Percentiles rank a stretch among this genome's conserved stretches.
phyloP scores from a whole-genome alignment of 1,139 yeast genomes.

The Kurtzmaniella quercitrusa region DNA sequence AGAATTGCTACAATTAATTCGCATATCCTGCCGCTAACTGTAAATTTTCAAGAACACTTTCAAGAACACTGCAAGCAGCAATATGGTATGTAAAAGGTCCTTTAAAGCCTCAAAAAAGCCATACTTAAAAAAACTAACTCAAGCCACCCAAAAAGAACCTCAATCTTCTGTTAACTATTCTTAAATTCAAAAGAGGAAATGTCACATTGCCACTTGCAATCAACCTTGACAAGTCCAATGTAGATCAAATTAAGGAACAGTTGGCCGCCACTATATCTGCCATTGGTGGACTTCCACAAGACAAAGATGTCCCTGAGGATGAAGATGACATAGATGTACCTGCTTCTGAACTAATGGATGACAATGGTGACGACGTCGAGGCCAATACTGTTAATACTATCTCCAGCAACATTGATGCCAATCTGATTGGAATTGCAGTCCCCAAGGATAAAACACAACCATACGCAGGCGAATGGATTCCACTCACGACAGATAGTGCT shows the following conservation, averaged over 20 bases:
- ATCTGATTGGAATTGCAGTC: slow-evolving; percentile 30
- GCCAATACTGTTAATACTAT: slow-evolving; percentile 14
- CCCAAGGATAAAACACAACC: slow-evolving; percentile 40
- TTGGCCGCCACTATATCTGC: slow-evolving; percentile 37
- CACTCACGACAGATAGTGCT: slow-evolving; percentile 21
- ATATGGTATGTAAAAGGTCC: too few species aligned
- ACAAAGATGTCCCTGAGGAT: slow-evolving; percentile 13
- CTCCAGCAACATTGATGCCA: not conserved
- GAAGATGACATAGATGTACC: slow-evolving; percentile 25
- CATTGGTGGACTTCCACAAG: slow-evolving; percentile 43
- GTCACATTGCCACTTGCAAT: slow-evolving; percentile 43
- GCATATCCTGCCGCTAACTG: too few species aligned
- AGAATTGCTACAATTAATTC: too few species aligned
- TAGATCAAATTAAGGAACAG: slow-evolving; percentile 14
- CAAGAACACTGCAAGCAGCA: too few species aligned
- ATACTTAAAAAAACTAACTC: too few species aligned
- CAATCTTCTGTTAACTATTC: slow-evolving; percentile 20
- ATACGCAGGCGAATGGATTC: slow-evolving; percentile 39
- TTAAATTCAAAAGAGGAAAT: slow-evolving; percentile 42
- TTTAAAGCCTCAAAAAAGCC: too few species aligned
- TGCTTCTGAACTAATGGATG: slow-evolving; percentile 26
- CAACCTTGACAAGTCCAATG: slow-evolving; percentile 10
- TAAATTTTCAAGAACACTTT: too few species aligned
- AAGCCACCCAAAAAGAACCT: slow-evolving; percentile 28
- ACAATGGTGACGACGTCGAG: slow-evolving; percentile 12